Base-by-base conservation (phyloP, 306 rosid genomes). In the Cicer cuneatum region DNA sequence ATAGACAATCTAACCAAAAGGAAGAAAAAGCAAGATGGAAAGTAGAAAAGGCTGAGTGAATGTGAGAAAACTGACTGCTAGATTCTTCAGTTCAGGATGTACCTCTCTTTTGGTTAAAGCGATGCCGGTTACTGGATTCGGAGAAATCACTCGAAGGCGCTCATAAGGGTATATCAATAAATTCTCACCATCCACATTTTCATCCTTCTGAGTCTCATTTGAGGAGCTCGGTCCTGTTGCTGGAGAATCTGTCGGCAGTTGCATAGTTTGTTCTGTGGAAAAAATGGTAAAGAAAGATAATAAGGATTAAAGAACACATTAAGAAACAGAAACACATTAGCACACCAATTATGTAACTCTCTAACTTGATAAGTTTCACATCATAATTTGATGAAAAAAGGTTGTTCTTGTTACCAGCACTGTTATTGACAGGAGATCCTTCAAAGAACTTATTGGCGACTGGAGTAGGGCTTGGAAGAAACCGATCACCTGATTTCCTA, bases 61-160 rank as follows among this genome's bases (percentile, higher is more conserved):
- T 37, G 18, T 47, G 15, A 18, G 58, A 69, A 43, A 66, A 78
- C 47, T 57, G 61, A 37, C 3, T 49, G 66, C 2, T 24, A 70
- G 64, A 13, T 58, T 76, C 39, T 70, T 56, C 18, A 48, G 79
- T 75, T 71, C 56, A 75, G 77, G 51, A 40, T 47, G 21, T 85
- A 91, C 97, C 98, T 93, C 98, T 88, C 97, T 83, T 83, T 68
- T 90, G 53, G 92, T 88, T 73, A 87, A 76, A 82, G 91, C 83
- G 35, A 93, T 93, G 86, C 86, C 90, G 3, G 86, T 68, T 49
- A 77, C 77, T 0, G 89, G 94, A 70, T 93, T 86, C 24, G 74
- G 76, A 74, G 97, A 93, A 73, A 65, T 48, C 75, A 91, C 89
- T 57, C 76, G 83, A 49, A 94, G 71, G 18, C 87, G 83, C 80